phyloP scores from a whole-genome alignment of 495 filamentous ascomycete species.

The Elaphomyces granulatus region DNA sequence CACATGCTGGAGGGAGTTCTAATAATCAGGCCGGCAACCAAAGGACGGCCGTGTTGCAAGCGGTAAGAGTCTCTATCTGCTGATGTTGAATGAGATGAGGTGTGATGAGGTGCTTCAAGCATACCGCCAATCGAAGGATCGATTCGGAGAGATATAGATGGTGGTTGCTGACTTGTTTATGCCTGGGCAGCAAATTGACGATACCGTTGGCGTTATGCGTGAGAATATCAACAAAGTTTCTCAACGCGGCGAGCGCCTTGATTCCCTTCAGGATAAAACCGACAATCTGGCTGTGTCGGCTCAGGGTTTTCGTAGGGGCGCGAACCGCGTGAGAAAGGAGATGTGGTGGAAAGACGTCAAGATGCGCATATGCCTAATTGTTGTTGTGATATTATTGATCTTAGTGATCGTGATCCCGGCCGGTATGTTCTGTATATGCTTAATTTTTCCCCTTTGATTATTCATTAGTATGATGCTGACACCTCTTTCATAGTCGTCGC shows the following conservation, averaged over 20 bases:
- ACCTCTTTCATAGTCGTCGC: slow-evolving; percentile 17
- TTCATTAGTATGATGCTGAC: slow-evolving; percentile 10
- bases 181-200: slow-evolving; percentile 74
- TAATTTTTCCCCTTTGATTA: too few relatives aligned
- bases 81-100: too few relatives aligned
- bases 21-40: slow-evolving; percentile 47
- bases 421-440: slow-evolving; percentile 44
- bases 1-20: slow-evolving; percentile 32
- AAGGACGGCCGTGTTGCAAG: slow-evolving; percentile 60
- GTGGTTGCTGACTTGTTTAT: slow-evolving; percentile 13
- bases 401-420: slow-evolving; percentile 84
- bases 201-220: slow-evolving; percentile 82
- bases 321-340: slow-evolving; percentile 87
- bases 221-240: slow-evolving; percentile 90
- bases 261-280: slow-evolving; percentile 88
- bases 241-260: slow-evolving; percentile 79
- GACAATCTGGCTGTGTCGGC: slow-evolving; percentile 82
- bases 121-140: too few relatives aligned
- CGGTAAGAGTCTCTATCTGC: too few relatives aligned
- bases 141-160: too few relatives aligned
- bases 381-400: slow-evolving; percentile 75
- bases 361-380: slow-evolving; percentile 92
- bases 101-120: too few relatives aligned
- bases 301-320: slow-evolving; percentile 86
- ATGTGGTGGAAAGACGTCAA: slow-evolving; percentile 99